These are phyloP conservation scores for Alternaria sp. DNA, from an alignment of 2,329 filamentous ascomycete species.

Conservation along the genomic window DNA sequence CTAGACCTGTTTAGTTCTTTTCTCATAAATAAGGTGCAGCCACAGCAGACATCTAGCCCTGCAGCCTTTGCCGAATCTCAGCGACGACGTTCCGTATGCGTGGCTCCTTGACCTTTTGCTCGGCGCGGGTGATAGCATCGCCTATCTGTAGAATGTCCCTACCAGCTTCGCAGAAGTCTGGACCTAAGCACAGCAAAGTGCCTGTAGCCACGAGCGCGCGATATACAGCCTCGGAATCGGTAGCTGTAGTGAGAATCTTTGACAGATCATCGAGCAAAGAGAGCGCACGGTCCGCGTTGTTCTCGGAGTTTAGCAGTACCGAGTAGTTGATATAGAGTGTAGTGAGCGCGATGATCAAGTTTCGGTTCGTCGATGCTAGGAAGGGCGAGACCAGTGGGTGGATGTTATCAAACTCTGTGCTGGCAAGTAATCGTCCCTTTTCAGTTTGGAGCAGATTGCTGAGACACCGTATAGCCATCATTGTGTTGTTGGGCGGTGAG, in stretches of 20 bases:
- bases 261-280: slow-evolving; percentile 67
- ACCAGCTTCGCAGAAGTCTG: slow-evolving; percentile 63
- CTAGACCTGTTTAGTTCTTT: too few relatives aligned
- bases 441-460: slow-evolving; percentile 82
- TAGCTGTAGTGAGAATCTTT: slow-evolving; percentile 68
- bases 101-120: slow-evolving; percentile 63
- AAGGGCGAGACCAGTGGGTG: slow-evolving; percentile 69
- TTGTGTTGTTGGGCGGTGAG: slow-evolving; percentile 77
- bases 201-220: slow-evolving; percentile 82
- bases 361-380: slow-evolving; percentile 67
- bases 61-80: slow-evolving; percentile 63
- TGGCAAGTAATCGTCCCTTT: slow-evolving; percentile 68
- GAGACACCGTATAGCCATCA: slow-evolving; percentile 83
- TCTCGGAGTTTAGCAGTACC: slow-evolving; percentile 67
- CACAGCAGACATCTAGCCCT: slow-evolving; percentile 19
- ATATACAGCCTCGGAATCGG: slow-evolving; percentile 83
- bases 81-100: slow-evolving; percentile 64
- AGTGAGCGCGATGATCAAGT: slow-evolving; percentile 80
- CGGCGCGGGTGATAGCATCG: slow-evolving; percentile 55
- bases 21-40: neutral
- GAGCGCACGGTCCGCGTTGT: slow-evolving; percentile 57
- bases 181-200: slow-evolving; percentile 71
- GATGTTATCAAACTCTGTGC: slow-evolving; percentile 65
- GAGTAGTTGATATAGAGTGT: slow-evolving; percentile 86
- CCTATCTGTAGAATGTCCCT: slow-evolving; percentile 63